Percentiles rank a stretch among this genome's conserved stretches.
phyloP scores from a whole-genome alignment of 192 early-diverging fungal species.

The Backusella psychrophila region DNA sequence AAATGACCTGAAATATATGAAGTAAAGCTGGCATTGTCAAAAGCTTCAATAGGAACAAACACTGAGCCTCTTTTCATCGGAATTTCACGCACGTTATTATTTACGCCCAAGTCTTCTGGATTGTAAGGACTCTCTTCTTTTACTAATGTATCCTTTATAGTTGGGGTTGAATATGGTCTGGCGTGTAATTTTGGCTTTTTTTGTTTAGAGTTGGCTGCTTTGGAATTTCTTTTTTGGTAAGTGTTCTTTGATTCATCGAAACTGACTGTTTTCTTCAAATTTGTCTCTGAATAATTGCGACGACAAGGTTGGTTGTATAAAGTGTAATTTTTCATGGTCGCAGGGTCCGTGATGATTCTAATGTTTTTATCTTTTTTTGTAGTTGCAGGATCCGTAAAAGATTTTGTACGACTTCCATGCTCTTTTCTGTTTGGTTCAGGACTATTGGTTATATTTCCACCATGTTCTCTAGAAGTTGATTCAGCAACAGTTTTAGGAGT shows the following conservation, averaged over 20 bases:
- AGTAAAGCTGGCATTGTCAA: neutral
- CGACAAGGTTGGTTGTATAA: neutral
- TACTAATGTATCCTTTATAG: neutral
- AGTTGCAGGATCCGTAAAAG: neutral
- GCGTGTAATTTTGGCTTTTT: neutral
- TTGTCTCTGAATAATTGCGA: neutral
- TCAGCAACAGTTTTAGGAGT: neutral
- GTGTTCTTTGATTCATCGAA: neutral
- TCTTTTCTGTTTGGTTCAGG: neutral
- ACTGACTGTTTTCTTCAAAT: neutral
- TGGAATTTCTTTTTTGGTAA: neutral
- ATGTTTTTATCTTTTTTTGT: neutral
- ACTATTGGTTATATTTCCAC: neutral
- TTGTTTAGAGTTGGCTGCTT: neutral
- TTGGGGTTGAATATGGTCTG: neutral
- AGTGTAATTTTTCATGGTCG: neutral
- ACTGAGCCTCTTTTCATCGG: neutral
- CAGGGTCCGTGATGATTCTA: neutral
- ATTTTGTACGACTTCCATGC: neutral
- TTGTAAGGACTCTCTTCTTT: neutral
- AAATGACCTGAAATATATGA: neutral
- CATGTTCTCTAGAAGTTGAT: neutral
- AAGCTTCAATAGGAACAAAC: neutral
- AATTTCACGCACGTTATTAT: neutral
- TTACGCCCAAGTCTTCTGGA: neutral